Evolutionary conservation across 306 rosid genomes (phyloP), one percentile per base, ranked within the genome.

Genomic region (Prunus mongolica): DNA sequence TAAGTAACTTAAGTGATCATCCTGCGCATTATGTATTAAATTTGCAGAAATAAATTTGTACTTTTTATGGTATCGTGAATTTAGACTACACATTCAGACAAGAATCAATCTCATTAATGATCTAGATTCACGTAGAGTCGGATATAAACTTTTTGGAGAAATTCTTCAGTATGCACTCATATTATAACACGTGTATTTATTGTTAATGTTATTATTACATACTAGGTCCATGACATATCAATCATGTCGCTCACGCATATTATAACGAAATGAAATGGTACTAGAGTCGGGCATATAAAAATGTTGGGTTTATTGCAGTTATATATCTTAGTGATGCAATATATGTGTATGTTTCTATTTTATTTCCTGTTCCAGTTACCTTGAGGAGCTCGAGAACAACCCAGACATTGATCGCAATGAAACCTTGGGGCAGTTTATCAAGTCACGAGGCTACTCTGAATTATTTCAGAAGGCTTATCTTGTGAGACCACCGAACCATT

Each of bases 401-500:
- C 94, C 87, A 0, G 93, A 87, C 45, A 87, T 91, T 46, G 93
- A 88, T 69, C 91, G 96, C 71, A 87, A 83, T 60, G 96, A 93
- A 65, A 81, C 91, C 22, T 78, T 93, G 76, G 97, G 89, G 56
- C 82, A 93, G 75, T 93, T 91, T 62, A 50, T 91, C 81, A 75
- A 82, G 41, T 88, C 96, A 12, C 84, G 86, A 63, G 93, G 87
- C 78, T 93, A 91, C 84, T 93, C 98, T 0, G 88, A 93, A 57
- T 82, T 91, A 51, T 93, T 93, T 85, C 88, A 80, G 79, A 87
- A 91, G 71, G 98, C 93, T 52, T 93, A 91, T 71, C 93, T 93
- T 76, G 98, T 91, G 67, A 88, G 92, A 77, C 6, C 49, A 22
- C 16, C 38, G 2, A 2, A 65, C 7, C 49, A 7, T 38, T 38